These are phyloP conservation scores for Calophaca sinica DNA, from an alignment of 306 rosid genomes.

Conservation along the genomic window DNA sequence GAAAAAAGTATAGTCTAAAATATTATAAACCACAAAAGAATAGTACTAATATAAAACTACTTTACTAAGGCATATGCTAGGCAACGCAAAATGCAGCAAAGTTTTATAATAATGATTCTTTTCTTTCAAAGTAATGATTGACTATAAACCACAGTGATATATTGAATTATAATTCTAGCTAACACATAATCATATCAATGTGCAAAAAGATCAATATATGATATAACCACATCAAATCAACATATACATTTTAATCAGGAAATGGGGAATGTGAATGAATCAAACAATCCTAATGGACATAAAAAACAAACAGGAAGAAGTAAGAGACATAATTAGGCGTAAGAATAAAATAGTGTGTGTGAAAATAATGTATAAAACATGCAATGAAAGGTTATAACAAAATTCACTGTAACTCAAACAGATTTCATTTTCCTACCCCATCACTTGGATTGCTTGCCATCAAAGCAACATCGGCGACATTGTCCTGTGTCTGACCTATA, in stretches of 20 bases:
- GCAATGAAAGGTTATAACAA: conserved; percentile 3
- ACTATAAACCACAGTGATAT: too few relatives aligned
- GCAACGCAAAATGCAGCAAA: too few relatives aligned
- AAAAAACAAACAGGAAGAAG: conserved; percentile 7
- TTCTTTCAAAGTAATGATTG: too few relatives aligned
- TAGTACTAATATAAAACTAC: too few relatives aligned
- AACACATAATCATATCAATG: neutral
- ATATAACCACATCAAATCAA: neutral
- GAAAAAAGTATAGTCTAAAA: neutral
- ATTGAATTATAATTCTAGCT: too few relatives aligned
- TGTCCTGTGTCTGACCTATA: conserved; percentile 45
- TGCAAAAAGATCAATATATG: neutral
- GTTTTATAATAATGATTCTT: too few relatives aligned
- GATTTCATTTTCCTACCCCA: conserved; percentile 51
- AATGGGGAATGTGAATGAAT: neutral
- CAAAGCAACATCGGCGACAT: conserved; percentile 48
- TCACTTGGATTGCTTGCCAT: conserved; percentile 47
- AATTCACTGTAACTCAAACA: conserved; percentile 40
- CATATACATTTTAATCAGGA: too few relatives aligned
- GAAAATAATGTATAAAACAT: neutral
- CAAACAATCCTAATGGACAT: conserved; percentile 11
- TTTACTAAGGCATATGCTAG: too few relatives aligned
- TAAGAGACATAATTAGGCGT: neutral
- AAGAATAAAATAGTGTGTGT: neutral
- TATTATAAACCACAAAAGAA: conserved; percentile 8